Evolutionary conservation across 2,329 filamentous ascomycete genomes (phyloP).

Genomic region (Chrysoporthe cubensis): DNA sequence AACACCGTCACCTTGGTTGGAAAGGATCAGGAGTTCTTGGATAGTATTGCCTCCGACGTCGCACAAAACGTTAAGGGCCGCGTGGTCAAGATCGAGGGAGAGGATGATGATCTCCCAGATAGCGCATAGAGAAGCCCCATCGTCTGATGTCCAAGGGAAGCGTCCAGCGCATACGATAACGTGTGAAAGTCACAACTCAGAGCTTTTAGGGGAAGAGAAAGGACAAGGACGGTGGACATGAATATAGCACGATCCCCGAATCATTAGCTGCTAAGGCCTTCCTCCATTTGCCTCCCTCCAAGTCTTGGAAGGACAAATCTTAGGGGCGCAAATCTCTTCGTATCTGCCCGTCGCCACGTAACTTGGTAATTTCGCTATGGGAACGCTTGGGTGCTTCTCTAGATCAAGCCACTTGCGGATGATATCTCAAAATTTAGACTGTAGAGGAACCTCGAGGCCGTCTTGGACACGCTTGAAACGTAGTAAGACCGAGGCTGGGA

Average conservation of each 20-base stretch:
- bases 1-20: conserved; percentile 92
- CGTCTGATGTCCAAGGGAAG: background rate
- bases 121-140: background rate
- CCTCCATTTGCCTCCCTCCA: background rate
- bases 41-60: conserved; percentile 78
- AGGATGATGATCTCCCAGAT: conserved; percentile 57
- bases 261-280: background rate
- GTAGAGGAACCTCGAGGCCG: background rate
- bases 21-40: conserved; percentile 74
- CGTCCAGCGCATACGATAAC: background rate
- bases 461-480: background rate
- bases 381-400: background rate
- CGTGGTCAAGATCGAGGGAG: conserved; percentile 71
- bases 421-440: background rate
- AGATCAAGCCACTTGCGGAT: background rate
- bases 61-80: conserved; percentile 75
- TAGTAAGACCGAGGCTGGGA: background rate
- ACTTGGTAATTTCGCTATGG: too few species aligned
- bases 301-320: background rate
- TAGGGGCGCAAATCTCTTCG: background rate
- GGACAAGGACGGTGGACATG: background rate
- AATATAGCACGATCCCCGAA: background rate
- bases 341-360: background rate
- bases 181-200: background rate
- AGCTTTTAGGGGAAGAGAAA: background rate